phyloP scores from a whole-genome alignment of 257 asterid species.

The Galeopsis tetrahit region DNA sequence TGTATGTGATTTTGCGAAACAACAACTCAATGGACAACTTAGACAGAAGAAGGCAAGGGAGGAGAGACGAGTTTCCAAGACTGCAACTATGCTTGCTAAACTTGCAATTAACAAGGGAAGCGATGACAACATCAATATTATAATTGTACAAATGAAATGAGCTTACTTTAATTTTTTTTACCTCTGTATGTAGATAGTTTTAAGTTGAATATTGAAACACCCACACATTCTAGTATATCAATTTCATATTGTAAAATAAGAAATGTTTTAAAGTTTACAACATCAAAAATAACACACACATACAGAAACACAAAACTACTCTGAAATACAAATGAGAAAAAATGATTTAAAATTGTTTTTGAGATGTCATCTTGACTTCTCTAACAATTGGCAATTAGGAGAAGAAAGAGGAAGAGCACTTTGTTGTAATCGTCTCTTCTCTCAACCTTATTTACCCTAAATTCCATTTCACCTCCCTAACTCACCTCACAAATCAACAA shows the following conservation, averaged over 20 bases:
- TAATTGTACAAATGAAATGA: too few relatives aligned
- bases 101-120: too few relatives aligned
- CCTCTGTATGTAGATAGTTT: too few relatives aligned
- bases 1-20: too few relatives aligned
- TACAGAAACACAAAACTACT: constrained; percentile 30
- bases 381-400: constrained; percentile 50
- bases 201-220: too few relatives aligned
- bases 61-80: too few relatives aligned
- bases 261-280: constrained; percentile 64
- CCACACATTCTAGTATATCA: constrained; percentile 24
- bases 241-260: constrained; percentile 34
- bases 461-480: constrained; percentile 43
- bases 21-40: too few relatives aligned
- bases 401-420: constrained; percentile 98
- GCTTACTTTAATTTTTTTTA: too few relatives aligned
- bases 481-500: constrained; percentile 56
- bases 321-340: constrained; percentile 41
- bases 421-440: constrained; percentile 65
- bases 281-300: constrained; percentile 45
- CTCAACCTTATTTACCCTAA: constrained; percentile 52
- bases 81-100: too few relatives aligned
- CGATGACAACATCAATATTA: too few relatives aligned
- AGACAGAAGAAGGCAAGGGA: too few relatives aligned
- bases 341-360: constrained; percentile 34
- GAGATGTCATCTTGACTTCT: constrained; percentile 52